Percentiles rank a stretch among this genome's conserved stretches.
Evolutionary conservation across 2,329 filamentous ascomycete genomes (phyloP).

Genomic region (Leptographium radiaticola): DNA sequence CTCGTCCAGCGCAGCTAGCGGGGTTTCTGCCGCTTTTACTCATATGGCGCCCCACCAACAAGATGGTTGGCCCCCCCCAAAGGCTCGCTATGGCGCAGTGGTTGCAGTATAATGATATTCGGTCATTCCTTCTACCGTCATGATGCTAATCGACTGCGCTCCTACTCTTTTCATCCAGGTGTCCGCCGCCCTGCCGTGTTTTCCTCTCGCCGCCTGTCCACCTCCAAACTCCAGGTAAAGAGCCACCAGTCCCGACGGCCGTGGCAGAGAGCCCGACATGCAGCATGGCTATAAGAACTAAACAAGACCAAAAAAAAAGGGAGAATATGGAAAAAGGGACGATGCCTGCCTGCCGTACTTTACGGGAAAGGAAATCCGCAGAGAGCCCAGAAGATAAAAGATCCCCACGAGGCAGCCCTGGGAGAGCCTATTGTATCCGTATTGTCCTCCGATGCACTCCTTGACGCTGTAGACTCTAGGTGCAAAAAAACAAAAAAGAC

Average conservation of each 20-base stretch:
- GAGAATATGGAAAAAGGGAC: neutral
- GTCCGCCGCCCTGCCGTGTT: neutral
- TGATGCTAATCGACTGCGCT: neutral
- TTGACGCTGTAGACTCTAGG: neutral
- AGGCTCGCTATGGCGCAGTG: too few relatives aligned
- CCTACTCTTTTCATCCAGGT: neutral
- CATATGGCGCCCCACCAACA: too few relatives aligned
- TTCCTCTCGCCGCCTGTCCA: neutral
- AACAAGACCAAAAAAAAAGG: slow-evolving; percentile 1
- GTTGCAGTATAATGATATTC: neutral
- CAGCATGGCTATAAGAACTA: neutral
- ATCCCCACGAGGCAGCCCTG: neutral
- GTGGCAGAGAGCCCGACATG: neutral
- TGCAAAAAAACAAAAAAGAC: neutral
- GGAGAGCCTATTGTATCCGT: neutral
- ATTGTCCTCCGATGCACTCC: neutral
- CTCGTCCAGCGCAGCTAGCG: neutral
- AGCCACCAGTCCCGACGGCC: neutral
- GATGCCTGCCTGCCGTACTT: neutral
- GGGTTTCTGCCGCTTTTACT: neutral
- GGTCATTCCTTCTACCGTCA: neutral
- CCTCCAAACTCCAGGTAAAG: neutral
- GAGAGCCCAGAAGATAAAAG: neutral
- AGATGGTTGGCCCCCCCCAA: too few relatives aligned
- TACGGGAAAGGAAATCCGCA: neutral